Evolutionary conservation across 768 basidiomycete species (phyloP), one percentile per base, ranked within the genome.

Genomic region (Collybia mongolica): DNA sequence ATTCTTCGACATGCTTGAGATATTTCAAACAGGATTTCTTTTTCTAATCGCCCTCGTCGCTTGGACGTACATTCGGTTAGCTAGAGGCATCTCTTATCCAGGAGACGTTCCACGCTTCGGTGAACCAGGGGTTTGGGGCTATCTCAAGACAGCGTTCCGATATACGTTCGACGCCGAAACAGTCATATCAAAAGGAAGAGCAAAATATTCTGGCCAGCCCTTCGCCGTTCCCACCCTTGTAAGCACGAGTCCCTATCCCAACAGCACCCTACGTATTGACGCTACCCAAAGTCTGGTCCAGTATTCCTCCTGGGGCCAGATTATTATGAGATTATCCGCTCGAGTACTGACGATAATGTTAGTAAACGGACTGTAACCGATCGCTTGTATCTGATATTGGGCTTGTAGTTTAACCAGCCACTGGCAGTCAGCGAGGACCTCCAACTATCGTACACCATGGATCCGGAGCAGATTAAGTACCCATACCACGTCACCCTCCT

Each of bases 381-480:
- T 23, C 35, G 20, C 5, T 15, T 1, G 12, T 8, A 36, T 19
- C 35, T 47, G 14, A 39, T 9, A 23, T 39, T 6, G 11, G 18
- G 3, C 19, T 26, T 19, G 8, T 53, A 73, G 72, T 69, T 72
- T 54, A 71, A 68, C 43, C 56, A 71, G 51, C 64, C 65, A 39
- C 59, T 62, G 54, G 65, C 65, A 4, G 58, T 72, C 11, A 64
- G 67, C 53, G 66, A 72, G 47, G 66, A 65, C 44, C 63, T 73
- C 19, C 68, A 71, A 45, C 54, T 71, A 5, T 65, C 60, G 4
- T 69, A 70, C 45, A 72, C 70, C 5, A 69, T 73, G 70, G 66
- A 72, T 52, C 60, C 53, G 15, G 60, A 67, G 44, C 68, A 72
- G 46, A 51, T 71, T 40, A 46, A 49, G 44, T 68, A 62, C 35